phyloP scores from a whole-genome alignment of 352 stramenopile genomes.

The Hyaloperonospora brassicae region DNA sequence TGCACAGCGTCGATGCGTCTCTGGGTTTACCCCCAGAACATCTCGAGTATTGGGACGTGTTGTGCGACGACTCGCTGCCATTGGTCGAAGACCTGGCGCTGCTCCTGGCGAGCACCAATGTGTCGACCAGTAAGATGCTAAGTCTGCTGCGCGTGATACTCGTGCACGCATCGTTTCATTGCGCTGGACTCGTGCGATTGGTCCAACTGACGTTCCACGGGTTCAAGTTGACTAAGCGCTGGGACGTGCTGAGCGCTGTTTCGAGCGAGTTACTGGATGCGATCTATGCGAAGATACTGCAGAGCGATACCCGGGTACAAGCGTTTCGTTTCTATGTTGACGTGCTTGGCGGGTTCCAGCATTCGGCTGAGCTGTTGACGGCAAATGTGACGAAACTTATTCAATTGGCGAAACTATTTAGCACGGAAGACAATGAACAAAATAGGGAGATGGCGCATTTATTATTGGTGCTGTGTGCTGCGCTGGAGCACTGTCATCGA shows the following conservation, averaged over 20 bases:
- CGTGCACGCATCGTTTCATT: conserved; percentile 28
- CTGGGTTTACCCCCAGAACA: conserved; percentile 34
- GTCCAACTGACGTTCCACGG: conserved; percentile 48
- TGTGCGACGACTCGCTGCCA: conserved; percentile 22
- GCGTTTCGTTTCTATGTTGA: conserved; percentile 49
- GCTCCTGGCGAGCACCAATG: conserved; percentile 46
- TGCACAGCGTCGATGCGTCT: conserved; percentile 8
- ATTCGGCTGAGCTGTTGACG: conserved; percentile 52
- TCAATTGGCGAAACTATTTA: conserved; percentile 34
- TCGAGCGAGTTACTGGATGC: conserved; percentile 36
- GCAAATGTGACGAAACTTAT: conserved; percentile 37
- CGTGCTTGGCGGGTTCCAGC: conserved; percentile 71
- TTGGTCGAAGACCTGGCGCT: conserved; percentile 49
- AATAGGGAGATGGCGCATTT: conserved; percentile 17
- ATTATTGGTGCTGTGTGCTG: conserved; percentile 37
- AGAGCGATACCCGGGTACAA: conserved; percentile 12
- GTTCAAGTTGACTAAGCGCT: conserved; percentile 73
- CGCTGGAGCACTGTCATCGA: conserved; percentile 56
- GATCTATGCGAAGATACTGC: conserved; percentile 33
- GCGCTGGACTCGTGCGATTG: conserved; percentile 41
- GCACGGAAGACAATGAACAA: conserved; percentile 24
- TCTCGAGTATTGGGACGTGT: conserved; percentile 43
- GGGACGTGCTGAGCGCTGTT: conserved; percentile 38
- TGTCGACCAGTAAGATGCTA: conserved; percentile 28
- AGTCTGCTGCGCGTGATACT: conserved; percentile 32